These are phyloP conservation scores for Jamesozyma rosinii DNA, from an alignment of 805 yeast species.

Conservation along the genomic window DNA sequence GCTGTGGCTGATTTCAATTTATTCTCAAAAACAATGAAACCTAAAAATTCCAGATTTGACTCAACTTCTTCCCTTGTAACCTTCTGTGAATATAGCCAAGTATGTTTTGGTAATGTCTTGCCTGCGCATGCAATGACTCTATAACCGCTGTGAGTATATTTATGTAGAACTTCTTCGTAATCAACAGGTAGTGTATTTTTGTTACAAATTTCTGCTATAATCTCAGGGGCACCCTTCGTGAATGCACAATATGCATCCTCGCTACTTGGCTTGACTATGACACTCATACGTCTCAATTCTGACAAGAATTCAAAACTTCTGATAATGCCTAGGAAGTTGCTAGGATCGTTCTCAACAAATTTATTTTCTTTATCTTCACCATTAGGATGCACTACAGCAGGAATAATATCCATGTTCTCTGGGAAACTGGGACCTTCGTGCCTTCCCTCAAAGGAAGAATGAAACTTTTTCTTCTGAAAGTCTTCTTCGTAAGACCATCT, in stretches of 20 bases:
- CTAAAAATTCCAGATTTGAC: slow-evolving; percentile 59
- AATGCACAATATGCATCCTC: slow-evolving; percentile 41
- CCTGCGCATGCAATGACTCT: slow-evolving; percentile 93
- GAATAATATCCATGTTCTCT: slow-evolving; percentile 37
- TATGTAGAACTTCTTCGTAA: slow-evolving; percentile 62
- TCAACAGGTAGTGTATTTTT: slow-evolving; percentile 64
- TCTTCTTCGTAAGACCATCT: slow-evolving; percentile 70
- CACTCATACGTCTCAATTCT: slow-evolving; percentile 83
- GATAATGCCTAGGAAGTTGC: slow-evolving; percentile 38
- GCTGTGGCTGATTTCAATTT: slow-evolving; percentile 67
- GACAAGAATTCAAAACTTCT: slow-evolving; percentile 76
- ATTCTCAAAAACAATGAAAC: slow-evolving; percentile 89
- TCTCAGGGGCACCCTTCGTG: slow-evolving; percentile 97
- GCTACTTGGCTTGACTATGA: slow-evolving; percentile 45
- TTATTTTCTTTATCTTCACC: slow-evolving; percentile 22
- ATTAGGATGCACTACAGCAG: slow-evolving; percentile 43
- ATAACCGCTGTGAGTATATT: slow-evolving; percentile 87
- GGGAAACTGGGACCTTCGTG: slow-evolving; percentile 34
- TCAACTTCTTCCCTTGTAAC: slow-evolving; percentile 61
- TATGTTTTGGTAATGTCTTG: slow-evolving; percentile 38
- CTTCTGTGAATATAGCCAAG: slow-evolving; percentile 43
- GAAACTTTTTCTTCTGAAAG: slow-evolving; percentile 33
- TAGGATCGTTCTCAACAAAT: slow-evolving; percentile 30
- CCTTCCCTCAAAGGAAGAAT: slow-evolving; percentile 32
- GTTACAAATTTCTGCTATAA: slow-evolving; percentile 68